Evolutionary conservation across 129 eudicot genomes (phyloP), one percentile per base, ranked within the genome.

Genomic region (Flaveria brownii): DNA sequence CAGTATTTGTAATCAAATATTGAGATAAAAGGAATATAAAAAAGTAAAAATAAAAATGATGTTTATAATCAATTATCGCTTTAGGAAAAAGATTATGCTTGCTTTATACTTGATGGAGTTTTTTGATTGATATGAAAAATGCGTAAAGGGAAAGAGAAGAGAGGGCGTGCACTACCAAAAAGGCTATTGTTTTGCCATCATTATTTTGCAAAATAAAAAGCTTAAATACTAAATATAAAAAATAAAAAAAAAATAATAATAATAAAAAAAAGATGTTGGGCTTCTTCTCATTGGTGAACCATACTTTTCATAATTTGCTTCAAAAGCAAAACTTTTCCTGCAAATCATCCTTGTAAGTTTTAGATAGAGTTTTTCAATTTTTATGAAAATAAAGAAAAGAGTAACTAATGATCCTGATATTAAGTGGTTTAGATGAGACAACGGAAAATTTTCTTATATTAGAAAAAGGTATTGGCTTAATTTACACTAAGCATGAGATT

Each of bases 131-230:
- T 68, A 77, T 68, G 57, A 36, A 60, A 78, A 71, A 71, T 78
- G 77, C 82, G 82, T 78, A 78, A 78, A 71, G 77, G 22, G 20
- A 15, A 78, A 78, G 82, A 70, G 77, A 78, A 60, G 82, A 43
- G 82, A 70, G 82, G 76, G 82, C 82, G 82, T 78, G 82, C 82
- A 78, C 77, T 71, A 78, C n/a, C 72, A 78, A 78, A 78, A 78
- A 78, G 77, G 45, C 71, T 70, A 70, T 46, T 61, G 76, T 60
- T 68, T 70, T 20, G 47, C 76, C 66, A 78, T 78, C 77, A 78
- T 78, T 71, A 46, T 71, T 71, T 70, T 45, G 76, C 72, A 78
- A 71, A 71, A 78, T 60, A 49, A 49, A 78, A 78, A 78, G 55
- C 77, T 70, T 71, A 49, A 78, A 71, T 71, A 70, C 71, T 78